Conservation (phyloP, 805 yeast species). For the Saccharomycopsis schoenii region DNA sequence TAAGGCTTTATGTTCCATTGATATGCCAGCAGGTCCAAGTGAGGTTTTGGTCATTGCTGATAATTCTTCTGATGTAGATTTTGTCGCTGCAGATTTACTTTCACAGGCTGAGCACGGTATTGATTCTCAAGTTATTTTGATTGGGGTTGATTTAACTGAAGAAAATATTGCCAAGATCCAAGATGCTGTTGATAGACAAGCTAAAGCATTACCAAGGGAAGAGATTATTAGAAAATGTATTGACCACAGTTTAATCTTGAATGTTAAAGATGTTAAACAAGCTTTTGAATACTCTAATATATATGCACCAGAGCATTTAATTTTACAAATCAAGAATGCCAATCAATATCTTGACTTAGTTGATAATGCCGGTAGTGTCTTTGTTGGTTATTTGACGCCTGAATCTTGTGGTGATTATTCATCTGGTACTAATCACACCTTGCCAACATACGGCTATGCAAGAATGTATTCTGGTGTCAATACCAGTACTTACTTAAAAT, state of each 20-base stretch:
- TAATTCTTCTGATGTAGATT: slow-evolving; percentile 78
- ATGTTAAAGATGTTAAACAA: slow-evolving; percentile 59
- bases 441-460: slow-evolving; percentile 98
- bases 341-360: slow-evolving; percentile 58
- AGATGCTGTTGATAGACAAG: slow-evolving; percentile 77
- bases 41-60: slow-evolving; percentile 97
- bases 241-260: slow-evolving; percentile 77
- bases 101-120: slow-evolving; percentile 99
- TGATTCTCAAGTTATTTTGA: slow-evolving; percentile 91
- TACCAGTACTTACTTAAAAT: slow-evolving; percentile 91
- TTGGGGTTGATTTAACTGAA: slow-evolving; percentile 64
- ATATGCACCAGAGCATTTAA: slow-evolving; percentile 97
- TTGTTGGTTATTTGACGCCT: slow-evolving; percentile 93
- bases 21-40: slow-evolving; percentile 99
- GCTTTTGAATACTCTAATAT: slow-evolving; percentile 82
- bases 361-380: slow-evolving; percentile 91
- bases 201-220: slow-evolving; percentile 75
- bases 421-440: slow-evolving; percentile 94
- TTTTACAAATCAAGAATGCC: slow-evolving; percentile 81
- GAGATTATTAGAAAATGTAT: slow-evolving; percentile 90
- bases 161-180: slow-evolving; percentile 61
- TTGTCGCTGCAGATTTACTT: slow-evolving; percentile 90
- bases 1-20: slow-evolving; percentile 89
- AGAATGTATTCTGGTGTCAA: slow-evolving; percentile 96
- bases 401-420: slow-evolving; percentile 99